These are phyloP conservation scores for Platanthera guangdongensis DNA, from an alignment of 106 monocot species.

Conservation along the genomic window DNA sequence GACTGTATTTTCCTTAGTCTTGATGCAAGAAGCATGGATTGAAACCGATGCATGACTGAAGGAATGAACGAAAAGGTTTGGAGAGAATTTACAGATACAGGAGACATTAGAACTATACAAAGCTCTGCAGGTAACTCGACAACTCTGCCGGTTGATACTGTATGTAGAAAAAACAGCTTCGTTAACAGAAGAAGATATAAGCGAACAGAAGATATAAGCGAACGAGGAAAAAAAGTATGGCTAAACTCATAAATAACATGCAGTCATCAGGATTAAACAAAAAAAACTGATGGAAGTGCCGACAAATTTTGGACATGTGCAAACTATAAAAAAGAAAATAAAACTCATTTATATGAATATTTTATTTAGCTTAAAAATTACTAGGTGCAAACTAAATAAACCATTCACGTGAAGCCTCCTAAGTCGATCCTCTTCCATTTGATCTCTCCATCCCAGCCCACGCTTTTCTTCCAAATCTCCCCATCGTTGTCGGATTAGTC, in stretches of 20 bases:
- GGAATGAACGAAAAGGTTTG: constrained; percentile 39
- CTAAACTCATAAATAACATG: neutral
- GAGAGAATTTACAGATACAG: constrained; percentile 22
- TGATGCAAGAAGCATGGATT: constrained; percentile 44
- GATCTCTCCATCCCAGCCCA: too few relatives aligned
- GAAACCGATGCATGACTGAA: constrained; percentile 52
- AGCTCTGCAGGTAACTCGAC: constrained; percentile 75
- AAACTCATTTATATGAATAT: too few relatives aligned
- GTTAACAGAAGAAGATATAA: neutral
- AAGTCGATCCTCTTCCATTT: too few relatives aligned
- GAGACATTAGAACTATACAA: constrained; percentile 43
- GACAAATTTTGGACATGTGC: neutral
- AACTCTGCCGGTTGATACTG: constrained; percentile 11
- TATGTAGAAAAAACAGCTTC: neutral
- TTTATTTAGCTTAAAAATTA: too few relatives aligned
- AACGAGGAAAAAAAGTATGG: neutral
- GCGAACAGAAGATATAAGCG: too few relatives aligned
- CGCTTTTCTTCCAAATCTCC: too few relatives aligned
- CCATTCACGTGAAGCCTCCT: too few relatives aligned
- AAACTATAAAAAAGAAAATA: neutral
- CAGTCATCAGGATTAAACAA: neutral
- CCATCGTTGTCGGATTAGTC: constrained; percentile 12
- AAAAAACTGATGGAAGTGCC: too few relatives aligned
- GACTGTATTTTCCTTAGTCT: constrained; percentile 17
- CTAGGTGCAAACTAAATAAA: too few relatives aligned